Evolutionary conservation across 2,329 filamentous ascomycete species (phyloP).

Genomic region (Aspergillus luchuensis): DNA sequence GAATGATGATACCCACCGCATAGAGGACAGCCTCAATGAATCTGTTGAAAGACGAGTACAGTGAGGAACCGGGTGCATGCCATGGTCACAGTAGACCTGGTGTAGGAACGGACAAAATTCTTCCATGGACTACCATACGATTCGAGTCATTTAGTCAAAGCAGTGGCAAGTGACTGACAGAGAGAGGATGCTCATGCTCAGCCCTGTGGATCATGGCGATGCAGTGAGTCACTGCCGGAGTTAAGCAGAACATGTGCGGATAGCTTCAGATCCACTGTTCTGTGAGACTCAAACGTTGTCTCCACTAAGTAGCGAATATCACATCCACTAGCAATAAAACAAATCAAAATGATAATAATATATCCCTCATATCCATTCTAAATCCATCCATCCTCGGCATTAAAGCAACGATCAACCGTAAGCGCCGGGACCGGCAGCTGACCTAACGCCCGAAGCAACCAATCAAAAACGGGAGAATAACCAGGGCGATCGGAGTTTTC

Average conservation of each 20-base stretch:
- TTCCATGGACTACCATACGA: background rate
- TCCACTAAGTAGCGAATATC: background rate
- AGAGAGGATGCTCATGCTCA: background rate
- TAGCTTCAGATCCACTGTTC: background rate
- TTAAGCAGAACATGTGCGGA: background rate
- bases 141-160: background rate
- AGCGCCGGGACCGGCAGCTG: slow-evolving; percentile 5
- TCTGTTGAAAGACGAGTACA: no score
- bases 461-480: slow-evolving; percentile 15
- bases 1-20: no score
- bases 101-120: background rate
- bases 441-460: slow-evolving; percentile 10
- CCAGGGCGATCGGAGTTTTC: slow-evolving; percentile 29
- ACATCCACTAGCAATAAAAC: no score
- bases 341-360: no score
- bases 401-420: slow-evolving; percentile 1
- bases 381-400: background rate
- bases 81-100: no score
- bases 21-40: no score
- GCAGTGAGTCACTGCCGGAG: slow-evolving; percentile 10
- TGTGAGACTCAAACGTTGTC: no score
- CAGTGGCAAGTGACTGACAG: background rate
- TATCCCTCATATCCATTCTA: no score
- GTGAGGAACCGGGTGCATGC: no score
- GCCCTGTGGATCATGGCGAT: slow-evolving; percentile 6